Percentiles rank a stretch among this genome's conserved stretches.
Evolutionary conservation across 768 basidiomycete genomes (phyloP).

Genomic region (Phlebiopsis gigantea): DNA sequence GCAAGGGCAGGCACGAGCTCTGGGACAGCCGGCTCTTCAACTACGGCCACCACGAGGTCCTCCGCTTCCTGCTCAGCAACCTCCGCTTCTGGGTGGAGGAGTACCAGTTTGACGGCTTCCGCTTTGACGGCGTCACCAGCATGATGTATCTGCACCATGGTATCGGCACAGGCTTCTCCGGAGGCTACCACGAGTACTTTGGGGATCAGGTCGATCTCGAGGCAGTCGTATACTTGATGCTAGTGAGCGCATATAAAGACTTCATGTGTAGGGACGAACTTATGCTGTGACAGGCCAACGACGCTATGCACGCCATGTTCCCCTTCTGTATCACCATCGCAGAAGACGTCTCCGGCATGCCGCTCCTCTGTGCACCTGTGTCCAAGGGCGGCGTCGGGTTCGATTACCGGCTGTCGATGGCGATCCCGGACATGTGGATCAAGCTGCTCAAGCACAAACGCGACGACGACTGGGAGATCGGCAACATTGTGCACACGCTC

Average conservation of each 20-base stretch:
- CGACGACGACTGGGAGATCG: conserved; percentile 88
- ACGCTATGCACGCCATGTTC: conserved; percentile 77
- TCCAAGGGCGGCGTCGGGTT: conserved; percentile 88
- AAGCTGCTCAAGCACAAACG: conserved; percentile 90
- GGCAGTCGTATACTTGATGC: conserved; percentile 93
- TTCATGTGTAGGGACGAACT: background rate
- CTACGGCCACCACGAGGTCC: conserved; percentile 90
- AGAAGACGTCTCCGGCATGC: conserved; percentile 99
- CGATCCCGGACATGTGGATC: conserved; percentile 99
- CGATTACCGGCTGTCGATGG: conserved; percentile 98
- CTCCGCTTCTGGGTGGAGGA: conserved; percentile 93
- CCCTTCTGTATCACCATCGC: conserved; percentile 87
- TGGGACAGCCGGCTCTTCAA: conserved; percentile 99
- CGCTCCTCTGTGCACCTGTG: conserved; percentile 80
- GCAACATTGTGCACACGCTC: conserved; percentile 81
- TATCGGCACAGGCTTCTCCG: conserved; percentile 95
- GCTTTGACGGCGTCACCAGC: conserved; percentile 98
- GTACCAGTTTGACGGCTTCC: conserved; percentile 94
- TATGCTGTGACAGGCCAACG: conserved; percentile 70
- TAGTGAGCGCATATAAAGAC: conserved; percentile 50
- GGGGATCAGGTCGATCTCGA: conserved; percentile 81
- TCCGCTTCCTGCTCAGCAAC: conserved; percentile 93
- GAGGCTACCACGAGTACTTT: conserved; percentile 98
- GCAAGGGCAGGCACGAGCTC: conserved; percentile 86
- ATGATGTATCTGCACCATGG: conserved; percentile 99